Evolutionary conservation across 805 yeast species (phyloP).

Genomic region (Ogataea haglerorum): DNA sequence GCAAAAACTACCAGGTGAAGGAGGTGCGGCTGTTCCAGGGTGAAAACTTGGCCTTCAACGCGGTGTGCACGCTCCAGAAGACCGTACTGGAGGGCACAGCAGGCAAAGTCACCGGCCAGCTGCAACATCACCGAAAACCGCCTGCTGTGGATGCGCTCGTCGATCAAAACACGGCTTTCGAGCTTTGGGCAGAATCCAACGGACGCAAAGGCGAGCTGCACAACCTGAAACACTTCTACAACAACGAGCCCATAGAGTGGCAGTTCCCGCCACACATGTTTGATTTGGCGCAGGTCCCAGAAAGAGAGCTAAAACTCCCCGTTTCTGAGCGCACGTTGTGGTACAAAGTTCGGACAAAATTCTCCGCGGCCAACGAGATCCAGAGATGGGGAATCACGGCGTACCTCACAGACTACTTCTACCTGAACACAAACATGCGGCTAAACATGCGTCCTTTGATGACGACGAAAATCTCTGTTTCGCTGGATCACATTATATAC

Average conservation of each 20-base stretch:
- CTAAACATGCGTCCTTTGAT: conserved; percentile 44
- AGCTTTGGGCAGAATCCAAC: conserved; percentile 27
- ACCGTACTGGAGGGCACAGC: conserved; percentile 32
- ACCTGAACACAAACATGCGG: conserved; percentile 50
- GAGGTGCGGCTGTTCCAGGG: conserved; percentile 55
- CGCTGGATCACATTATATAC: conserved; percentile 64
- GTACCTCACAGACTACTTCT: conserved; percentile 55
- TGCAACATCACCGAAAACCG: conserved; percentile 25
- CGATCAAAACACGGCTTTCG: conserved; percentile 27
- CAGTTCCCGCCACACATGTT: conserved; percentile 32
- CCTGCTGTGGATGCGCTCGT: conserved; percentile 32
- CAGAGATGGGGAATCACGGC: conserved; percentile 57
- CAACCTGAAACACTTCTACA: conserved; percentile 26
- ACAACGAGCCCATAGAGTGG: conserved; percentile 35
- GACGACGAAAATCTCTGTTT: conserved; percentile 50
- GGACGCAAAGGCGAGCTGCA: conserved; percentile 22
- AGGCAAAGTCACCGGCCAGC: conserved; percentile 28
- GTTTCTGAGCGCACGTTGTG: conserved; percentile 28
- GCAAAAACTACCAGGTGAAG: conserved; percentile 49
- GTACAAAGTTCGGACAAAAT: conserved; percentile 33
- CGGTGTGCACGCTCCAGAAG: conserved; percentile 46
- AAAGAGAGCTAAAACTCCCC: conserved; percentile 14
- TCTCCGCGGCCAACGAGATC: conserved; percentile 24
- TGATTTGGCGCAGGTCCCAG: conserved; percentile 25
- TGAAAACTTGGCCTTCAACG: conserved; percentile 47